Conservation (phyloP, 192 early-diverging fungal genomes). For the Mortierella alpina region DNA sequence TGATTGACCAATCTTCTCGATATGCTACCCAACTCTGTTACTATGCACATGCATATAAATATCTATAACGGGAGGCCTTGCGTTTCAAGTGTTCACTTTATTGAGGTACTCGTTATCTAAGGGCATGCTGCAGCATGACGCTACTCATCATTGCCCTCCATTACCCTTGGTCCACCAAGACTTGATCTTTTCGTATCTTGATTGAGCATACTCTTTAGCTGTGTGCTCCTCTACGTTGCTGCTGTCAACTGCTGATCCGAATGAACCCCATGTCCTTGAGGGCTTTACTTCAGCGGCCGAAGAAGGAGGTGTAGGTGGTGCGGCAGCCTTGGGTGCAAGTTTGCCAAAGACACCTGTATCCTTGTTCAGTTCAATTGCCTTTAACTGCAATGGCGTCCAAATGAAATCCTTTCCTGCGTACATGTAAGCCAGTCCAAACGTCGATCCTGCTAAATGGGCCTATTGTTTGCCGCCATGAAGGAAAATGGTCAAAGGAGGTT, state of each 20-base stretch:
- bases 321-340: neutral
- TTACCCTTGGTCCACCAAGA: constrained; percentile 34
- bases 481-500: neutral
- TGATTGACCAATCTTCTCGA: too few species aligned
- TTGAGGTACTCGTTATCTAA: too few species aligned
- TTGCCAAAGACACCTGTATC: constrained; percentile 35
- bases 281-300: neutral
- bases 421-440: constrained; percentile 69
- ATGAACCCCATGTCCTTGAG: neutral
- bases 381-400: constrained; percentile 56
- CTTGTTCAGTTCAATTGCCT: constrained; percentile 48
- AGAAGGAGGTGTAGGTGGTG: neutral
- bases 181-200: constrained; percentile 32
- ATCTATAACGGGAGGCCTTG: too few species aligned
- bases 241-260: neutral
- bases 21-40: too few species aligned
- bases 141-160: constrained; percentile 8
- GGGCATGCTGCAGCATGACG: too few species aligned
- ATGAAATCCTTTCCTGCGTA: constrained; percentile 60
- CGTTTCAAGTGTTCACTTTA: too few species aligned
- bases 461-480: constrained; percentile 9
- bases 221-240: constrained; percentile 5
- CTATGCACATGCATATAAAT: too few species aligned
- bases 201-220: constrained; percentile 30
- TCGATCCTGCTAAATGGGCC: constrained; percentile 76